Percentiles rank a stretch among this genome's conserved stretches.
phyloP scores from a whole-genome alignment of 2,329 filamentous ascomycete genomes.

The Metarhizium album region DNA sequence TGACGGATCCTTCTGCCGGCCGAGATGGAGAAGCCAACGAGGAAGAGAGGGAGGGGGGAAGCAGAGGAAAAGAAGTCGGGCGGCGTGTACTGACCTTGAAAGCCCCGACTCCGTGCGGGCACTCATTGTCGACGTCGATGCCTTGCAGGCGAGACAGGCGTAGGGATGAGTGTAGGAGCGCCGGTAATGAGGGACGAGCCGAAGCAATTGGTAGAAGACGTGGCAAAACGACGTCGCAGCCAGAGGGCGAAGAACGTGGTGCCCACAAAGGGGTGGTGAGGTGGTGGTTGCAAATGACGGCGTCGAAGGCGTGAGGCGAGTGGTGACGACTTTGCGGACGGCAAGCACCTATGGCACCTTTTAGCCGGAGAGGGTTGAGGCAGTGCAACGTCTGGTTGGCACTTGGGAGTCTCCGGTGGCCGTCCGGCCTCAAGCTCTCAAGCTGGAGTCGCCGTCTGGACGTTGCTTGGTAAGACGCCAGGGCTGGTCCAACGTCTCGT shows the following conservation, averaged over 20 bases:
- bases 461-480: background rate
- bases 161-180: background rate
- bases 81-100: conserved; percentile 21
- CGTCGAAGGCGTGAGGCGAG: conserved; percentile 1
- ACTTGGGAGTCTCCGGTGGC: background rate
- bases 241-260: background rate
- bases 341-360: conserved; percentile 2
- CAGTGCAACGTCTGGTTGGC: conserved; percentile 5
- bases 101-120: conserved; percentile 27
- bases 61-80: too few species aligned
- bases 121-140: conserved; percentile 12
- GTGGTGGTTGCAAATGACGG: conserved; percentile 3
- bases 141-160: background rate
- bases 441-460: background rate
- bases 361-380: conserved; percentile 1
- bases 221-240: too few species aligned
- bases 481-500: too few species aligned
- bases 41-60: too few species aligned
- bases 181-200: background rate
- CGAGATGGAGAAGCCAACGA: too few species aligned
- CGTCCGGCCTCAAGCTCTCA: background rate
- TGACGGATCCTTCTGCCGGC: too few species aligned
- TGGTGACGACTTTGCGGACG: conserved; percentile 6
- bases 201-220: conserved; percentile 9
- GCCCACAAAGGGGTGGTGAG: conserved; percentile 2